Evolutionary conservation across 2,329 filamentous ascomycete genomes (phyloP).

Genomic region (Colletotrichum neosansevieriae): DNA sequence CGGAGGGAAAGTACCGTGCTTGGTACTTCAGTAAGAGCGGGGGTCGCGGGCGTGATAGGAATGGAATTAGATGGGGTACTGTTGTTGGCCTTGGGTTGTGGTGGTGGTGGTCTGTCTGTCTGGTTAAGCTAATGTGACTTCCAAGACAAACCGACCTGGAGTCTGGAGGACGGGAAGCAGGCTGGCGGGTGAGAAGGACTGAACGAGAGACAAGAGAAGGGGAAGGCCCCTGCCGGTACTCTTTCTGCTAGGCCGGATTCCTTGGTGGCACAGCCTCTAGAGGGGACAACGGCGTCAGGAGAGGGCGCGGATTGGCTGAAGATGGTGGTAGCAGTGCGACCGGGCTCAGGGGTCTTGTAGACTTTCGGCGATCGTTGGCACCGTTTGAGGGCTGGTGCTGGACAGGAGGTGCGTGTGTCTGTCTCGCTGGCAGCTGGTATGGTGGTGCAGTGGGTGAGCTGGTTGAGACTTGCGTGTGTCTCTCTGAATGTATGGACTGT

Average conservation of each 20-base stretch:
- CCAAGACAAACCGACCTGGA: constrained; percentile 27
- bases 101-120: constrained; percentile 6
- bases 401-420: constrained; percentile 35
- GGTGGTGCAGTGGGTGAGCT: constrained; percentile 4
- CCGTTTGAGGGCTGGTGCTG: constrained; percentile 38
- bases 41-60: background rate
- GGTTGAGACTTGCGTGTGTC: background rate
- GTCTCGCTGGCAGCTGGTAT: constrained; percentile 12
- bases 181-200: constrained; percentile 24
- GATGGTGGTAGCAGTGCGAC: constrained; percentile 29
- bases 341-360: constrained; percentile 40
- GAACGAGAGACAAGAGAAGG: constrained; percentile 39
- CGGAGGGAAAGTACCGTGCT: constrained; percentile 15
- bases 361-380: constrained; percentile 39
- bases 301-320: constrained; percentile 32
- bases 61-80: background rate
- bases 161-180: constrained; percentile 30
- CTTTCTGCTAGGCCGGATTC: constrained; percentile 30
- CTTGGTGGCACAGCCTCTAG: constrained; percentile 37
- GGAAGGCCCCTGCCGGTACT: constrained; percentile 34
- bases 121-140: background rate
- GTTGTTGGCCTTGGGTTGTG: background rate
- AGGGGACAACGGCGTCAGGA: constrained; percentile 36
- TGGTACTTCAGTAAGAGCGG: constrained; percentile 1
- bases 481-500: no score